Base-by-base conservation (phyloP, 1,139 yeast species). In the Suhomyces bokatorum region DNA sequence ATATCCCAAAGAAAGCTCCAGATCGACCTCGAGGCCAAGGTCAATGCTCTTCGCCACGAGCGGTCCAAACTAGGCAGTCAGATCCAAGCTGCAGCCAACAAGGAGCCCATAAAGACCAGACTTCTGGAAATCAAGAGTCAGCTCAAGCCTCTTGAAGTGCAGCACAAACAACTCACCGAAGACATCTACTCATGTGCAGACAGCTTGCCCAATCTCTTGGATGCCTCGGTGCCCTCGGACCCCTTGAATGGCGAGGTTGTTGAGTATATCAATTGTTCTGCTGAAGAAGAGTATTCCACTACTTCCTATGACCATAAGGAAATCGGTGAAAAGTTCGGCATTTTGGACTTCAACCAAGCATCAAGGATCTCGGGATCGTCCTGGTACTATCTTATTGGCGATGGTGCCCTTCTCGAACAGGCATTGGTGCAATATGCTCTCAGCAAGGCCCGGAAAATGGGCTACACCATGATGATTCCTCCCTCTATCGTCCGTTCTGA, bases 391-490 rank as follows among this genome's bases (percentile, higher is more conserved):
- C 68, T 93, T 11, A 53, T 85, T 2, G 90, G 90, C 14, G 96
- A 87, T 52, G 97, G 96, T 9, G 98, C 97, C 0, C 68, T 85
- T 35, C 66, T 95, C 34, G 99, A 95, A 58, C 95, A 87, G 57
- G 99, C 99, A 0, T 70, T 95, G 44, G 80, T 91, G 1, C 93
- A 87, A 52, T 90, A 84, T 61, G 85, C 95, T 0, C 64, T 93
- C 43, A 69, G 77, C 14, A 69, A 73, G 45, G 96, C 97, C 2
- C 71, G 88, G 34, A 57, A 66, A 35, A 63, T 71, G 8, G 97
- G 96, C 0, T 95, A 87, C 66, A 64, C 66, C 31, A 77, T 85
- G 77, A 81, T 85, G 11, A 66, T 81, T 8, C 97, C 99, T 1
- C 99, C 99, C 1, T 80, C 95, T 1, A 79, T 93, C 20, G 96